These are phyloP conservation scores for Eucalyptus dawsonii DNA, from an alignment of 345 rosid species.

Conservation along the genomic window DNA sequence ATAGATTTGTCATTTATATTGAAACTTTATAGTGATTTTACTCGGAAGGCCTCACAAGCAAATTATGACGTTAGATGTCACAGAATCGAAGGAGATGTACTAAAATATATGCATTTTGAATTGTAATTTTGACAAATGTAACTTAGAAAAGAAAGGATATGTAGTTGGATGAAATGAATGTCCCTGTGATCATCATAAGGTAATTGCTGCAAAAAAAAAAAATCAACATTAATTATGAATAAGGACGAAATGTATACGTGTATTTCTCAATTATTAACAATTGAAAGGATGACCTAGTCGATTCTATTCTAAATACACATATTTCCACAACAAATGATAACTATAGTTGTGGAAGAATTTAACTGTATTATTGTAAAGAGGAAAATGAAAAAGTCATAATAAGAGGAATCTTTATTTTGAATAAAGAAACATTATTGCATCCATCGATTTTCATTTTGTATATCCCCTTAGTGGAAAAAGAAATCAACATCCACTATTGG, in stretches of 20 bases:
- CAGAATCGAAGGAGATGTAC: not conserved
- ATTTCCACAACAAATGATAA: not conserved
- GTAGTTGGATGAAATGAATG: not conserved
- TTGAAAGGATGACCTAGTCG: not conserved
- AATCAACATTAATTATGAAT: not conserved
- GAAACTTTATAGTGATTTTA: not conserved
- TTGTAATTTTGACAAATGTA: not conserved
- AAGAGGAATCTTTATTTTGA: not conserved
- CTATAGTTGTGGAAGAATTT: not conserved
- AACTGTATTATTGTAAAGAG: not conserved
- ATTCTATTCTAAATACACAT: not conserved
- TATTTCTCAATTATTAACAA: no score
- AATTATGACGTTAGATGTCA: no score
- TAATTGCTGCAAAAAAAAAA: not conserved
- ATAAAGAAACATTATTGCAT: not conserved
- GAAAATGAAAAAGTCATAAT: not conserved
- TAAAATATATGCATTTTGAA: not conserved
- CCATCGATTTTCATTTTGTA: not conserved
- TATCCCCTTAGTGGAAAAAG: not conserved
- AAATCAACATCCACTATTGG: not conserved
- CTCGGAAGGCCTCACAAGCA: no score
- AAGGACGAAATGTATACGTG: not conserved
- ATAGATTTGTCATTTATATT: not conserved
- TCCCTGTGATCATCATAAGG: not conserved
- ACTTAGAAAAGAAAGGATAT: not conserved